These are phyloP conservation scores for Citrus unshiu DNA, from an alignment of 345 rosid species.

Conservation along the genomic window DNA sequence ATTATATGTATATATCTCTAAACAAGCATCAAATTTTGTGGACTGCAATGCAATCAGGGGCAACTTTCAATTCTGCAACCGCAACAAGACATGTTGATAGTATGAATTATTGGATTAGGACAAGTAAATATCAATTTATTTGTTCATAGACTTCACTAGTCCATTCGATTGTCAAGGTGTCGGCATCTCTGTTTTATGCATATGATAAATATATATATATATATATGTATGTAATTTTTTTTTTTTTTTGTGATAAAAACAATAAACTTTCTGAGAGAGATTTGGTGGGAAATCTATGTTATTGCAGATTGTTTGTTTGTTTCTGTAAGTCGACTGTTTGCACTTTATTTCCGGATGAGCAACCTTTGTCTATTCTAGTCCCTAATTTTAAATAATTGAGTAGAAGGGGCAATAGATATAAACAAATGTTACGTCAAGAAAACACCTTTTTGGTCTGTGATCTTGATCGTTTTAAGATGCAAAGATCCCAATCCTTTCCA, in stretches of 20 bases:
- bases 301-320: not conserved
- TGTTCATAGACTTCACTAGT: not conserved
- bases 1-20: not conserved
- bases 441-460: slow-evolving; percentile 12
- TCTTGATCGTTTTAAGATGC: slow-evolving; percentile 7
- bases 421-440: not conserved
- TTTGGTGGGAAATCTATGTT: slow-evolving; percentile 25
- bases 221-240: too few relatives aligned
- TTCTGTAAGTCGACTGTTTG: not conserved
- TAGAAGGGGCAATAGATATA: not conserved
- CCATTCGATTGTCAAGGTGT: not conserved
- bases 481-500: not conserved
- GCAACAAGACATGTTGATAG: not conserved
- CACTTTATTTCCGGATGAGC: slow-evolving; percentile 14
- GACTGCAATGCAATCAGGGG: not conserved
- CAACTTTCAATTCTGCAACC: not conserved
- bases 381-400: slow-evolving; percentile 24
- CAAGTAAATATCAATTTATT: not conserved
- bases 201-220: not conserved
- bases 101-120: not conserved
- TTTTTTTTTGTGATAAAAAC: not conserved
- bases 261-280: not conserved
- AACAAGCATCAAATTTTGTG: not conserved
- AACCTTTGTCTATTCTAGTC: slow-evolving; percentile 26
- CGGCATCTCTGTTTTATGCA: not conserved